Conservation (phyloP, 371 early-diverging fungal genomes). For the Mucor velutinosus region DNA sequence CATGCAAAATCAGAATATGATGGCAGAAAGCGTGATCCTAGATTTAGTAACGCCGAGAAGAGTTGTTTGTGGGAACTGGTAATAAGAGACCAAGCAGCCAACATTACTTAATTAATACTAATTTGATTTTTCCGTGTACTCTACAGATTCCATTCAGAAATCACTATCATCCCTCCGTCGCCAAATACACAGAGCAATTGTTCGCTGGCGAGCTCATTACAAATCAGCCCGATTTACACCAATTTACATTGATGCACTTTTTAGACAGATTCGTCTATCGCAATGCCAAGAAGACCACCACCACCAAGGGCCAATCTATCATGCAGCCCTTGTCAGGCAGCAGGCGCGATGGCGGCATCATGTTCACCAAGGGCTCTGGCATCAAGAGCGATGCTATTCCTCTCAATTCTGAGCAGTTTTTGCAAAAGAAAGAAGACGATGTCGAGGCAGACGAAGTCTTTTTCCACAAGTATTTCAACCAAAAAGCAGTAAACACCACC, state of each 20-base stretch:
- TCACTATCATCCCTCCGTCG: conserved; percentile 94
- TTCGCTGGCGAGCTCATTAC: conserved; percentile 72
- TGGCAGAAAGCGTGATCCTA: conserved; percentile 86
- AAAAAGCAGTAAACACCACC: conserved; percentile 44
- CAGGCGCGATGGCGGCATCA: conserved; percentile 52
- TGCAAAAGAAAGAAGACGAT: conserved; percentile 56
- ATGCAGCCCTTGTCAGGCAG: conserved; percentile 59
- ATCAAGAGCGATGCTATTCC: conserved; percentile 38
- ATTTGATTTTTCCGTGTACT: neutral
- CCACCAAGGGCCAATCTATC: conserved; percentile 57
- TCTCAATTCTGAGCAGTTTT: conserved; percentile 66
- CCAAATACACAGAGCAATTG: conserved; percentile 75
- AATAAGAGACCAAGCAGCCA: conserved; percentile 2
- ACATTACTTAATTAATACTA: neutral
- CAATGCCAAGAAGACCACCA: conserved; percentile 81
- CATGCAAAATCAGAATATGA: conserved; percentile 64
- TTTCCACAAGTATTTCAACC: conserved; percentile 83
- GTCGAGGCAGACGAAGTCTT: conserved; percentile 75
- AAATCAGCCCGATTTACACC: conserved; percentile 82
- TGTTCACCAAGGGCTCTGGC: conserved; percentile 41
- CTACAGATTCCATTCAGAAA: conserved; percentile 61
- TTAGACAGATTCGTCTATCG: conserved; percentile 95
- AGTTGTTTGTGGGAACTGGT: conserved; percentile 92
- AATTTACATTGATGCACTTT: conserved; percentile 91
- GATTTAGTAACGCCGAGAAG: conserved; percentile 77